Base-by-base conservation (phyloP, 192 early-diverging fungal genomes). In the Phlyctochytrium arcticum region DNA sequence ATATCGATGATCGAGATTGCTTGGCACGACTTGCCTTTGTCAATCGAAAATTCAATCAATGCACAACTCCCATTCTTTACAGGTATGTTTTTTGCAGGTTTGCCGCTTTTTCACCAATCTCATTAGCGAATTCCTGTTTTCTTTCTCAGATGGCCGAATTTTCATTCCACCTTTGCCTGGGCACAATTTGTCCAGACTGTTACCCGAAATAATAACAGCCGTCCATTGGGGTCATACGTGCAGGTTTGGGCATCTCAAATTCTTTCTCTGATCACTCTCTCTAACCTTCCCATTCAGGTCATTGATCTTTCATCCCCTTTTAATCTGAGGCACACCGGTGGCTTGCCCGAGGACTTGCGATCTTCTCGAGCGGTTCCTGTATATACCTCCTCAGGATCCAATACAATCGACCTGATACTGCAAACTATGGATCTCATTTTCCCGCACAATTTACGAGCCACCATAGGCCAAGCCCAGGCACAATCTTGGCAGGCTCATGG, bases 1-100 rank as follows among this genome's bases (percentile, higher is more conserved):
- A 68, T 12, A 36, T 68, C 39, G 6, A 26, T 10, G 60, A 70
- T 31, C 69, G 68, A 39, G 4, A 19, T 15, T 30, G 37, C 33
- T 37, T 70, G 62, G 29, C 29, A n/a, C 9, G 27, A 27, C 39
- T 70, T 23, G 29, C 60, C 12, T 29, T 49, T 8, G 69, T 70
- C 3, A 68, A 63, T 42, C 57, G 69, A 6, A 19, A 17, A 17
- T 70, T 70, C 46, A 70, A 70, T 46, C 63, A 34, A 10, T 70
- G 60, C 32, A 53, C 57, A 21, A 70, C 64, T 6, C 69, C 69
- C 10, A 21, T 70, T n/a, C 48, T 70, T 9, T 70, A 70, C 50
- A 21, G 50, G 30, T 27, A 53, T 27, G 30, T 53, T 29, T 3
- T 44, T 44, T 44, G 39, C 0, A 44, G 39, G 21, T 2, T 1